Evolutionary conservation across 2,329 filamentous ascomycete species (phyloP).

Genomic region (Fusarium hostae): DNA sequence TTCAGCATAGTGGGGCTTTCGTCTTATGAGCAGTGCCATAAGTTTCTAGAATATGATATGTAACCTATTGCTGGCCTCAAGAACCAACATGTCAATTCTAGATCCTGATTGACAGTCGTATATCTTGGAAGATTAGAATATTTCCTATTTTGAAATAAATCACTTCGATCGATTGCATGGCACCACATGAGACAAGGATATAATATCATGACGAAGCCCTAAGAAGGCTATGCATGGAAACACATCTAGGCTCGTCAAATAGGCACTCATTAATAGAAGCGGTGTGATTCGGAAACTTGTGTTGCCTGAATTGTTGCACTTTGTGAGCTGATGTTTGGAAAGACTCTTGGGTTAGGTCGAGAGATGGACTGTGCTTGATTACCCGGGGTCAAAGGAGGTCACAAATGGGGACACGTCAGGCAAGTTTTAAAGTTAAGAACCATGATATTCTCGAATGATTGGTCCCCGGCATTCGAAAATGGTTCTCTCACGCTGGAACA

Average conservation of each 20-base stretch:
- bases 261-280: conserved; percentile 10
- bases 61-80: background rate
- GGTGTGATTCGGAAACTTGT: conserved; percentile 22
- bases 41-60: background rate
- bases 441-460: conserved; percentile 1
- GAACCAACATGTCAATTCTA: background rate
- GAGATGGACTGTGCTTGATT: conserved; percentile 36
- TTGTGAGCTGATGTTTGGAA: conserved; percentile 29
- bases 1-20: background rate
- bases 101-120: background rate
- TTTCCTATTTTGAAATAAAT: background rate
- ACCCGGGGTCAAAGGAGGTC: conserved; percentile 6
- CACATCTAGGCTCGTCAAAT: conserved; percentile 8
- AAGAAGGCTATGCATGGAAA: background rate
- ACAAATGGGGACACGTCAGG: conserved; percentile 14
- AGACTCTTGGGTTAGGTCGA: conserved; percentile 24
- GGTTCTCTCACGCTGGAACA: background rate
- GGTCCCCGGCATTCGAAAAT: background rate
- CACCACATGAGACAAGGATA: conserved; percentile 30
- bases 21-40: background rate
- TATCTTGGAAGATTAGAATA: background rate
- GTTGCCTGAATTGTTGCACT: conserved; percentile 8
- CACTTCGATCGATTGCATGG: conserved; percentile 23
- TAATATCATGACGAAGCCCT: conserved; percentile 3
- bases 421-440: conserved; percentile 6